Evolutionary conservation across 2,329 filamentous ascomycete genomes (phyloP).

Genomic region (Aspergillus ustus): DNA sequence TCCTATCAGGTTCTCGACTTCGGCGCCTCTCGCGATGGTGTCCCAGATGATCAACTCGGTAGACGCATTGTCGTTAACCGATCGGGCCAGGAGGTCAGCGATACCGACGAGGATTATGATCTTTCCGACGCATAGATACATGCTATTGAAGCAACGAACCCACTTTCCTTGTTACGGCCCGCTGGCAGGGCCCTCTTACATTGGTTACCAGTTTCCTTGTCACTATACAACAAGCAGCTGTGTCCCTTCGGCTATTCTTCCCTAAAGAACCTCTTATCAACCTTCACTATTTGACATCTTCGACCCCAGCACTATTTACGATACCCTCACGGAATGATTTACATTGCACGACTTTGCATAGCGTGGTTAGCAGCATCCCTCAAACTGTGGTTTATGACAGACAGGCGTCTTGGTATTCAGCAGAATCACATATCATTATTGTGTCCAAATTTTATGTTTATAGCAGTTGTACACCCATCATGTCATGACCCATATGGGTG

Average conservation of each 20-base stretch:
- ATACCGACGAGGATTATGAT: constrained; percentile 41
- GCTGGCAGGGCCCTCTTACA: constrained; percentile 5
- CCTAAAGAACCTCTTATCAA: constrained; percentile 8
- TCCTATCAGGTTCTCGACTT: constrained; percentile 87
- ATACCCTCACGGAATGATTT: constrained; percentile 42
- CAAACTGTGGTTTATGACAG: constrained; percentile 39
- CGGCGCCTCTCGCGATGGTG: constrained; percentile 87
- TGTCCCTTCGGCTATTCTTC: constrained; percentile 14
- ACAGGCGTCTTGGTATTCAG: constrained; percentile 40
- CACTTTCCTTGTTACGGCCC: constrained; percentile 1
- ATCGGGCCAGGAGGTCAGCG: constrained; percentile 43
- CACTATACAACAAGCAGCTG: constrained; percentile 7
- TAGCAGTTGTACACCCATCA: constrained; percentile 1
- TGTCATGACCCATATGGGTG: constrained; percentile 9
- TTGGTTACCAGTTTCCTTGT: constrained; percentile 2
- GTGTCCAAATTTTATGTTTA: constrained; percentile 15
- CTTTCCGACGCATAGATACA: constrained; percentile 27
- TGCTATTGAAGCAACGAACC: neutral
- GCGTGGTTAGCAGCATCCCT: constrained; percentile 44
- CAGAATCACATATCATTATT: constrained; percentile 22
- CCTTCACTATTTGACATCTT: constrained; percentile 23
- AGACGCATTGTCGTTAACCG: constrained; percentile 66
- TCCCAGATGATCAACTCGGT: constrained; percentile 75
- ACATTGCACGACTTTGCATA: constrained; percentile 43
- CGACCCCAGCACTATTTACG: constrained; percentile 34